These are phyloP conservation scores for Cryptosporidium canis DNA, from an alignment of 169 alveolate species.

Conservation along the genomic window DNA sequence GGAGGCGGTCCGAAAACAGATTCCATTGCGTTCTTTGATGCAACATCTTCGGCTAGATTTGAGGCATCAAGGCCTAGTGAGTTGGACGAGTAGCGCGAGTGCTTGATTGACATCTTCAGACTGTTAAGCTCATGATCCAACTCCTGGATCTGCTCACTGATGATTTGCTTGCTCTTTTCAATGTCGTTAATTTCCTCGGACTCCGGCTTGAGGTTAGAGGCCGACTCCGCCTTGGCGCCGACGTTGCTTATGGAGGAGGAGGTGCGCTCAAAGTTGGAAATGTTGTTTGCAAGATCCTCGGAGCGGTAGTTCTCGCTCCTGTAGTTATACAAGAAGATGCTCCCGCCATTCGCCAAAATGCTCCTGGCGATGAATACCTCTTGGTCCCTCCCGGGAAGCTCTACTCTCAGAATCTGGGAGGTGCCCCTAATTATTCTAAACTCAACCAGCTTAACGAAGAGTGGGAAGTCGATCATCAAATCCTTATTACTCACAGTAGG, in stretches of 20 bases:
- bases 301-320: neutral
- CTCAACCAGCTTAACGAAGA: constrained; percentile 54
- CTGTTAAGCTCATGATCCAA: constrained; percentile 34
- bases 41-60: neutral
- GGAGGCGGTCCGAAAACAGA: constrained; percentile 52
- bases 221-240: neutral
- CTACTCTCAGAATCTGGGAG: constrained; percentile 35
- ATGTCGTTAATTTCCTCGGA: neutral
- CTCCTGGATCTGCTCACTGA: constrained; percentile 30
- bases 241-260: neutral
- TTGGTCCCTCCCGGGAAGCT: constrained; percentile 39
- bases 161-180: constrained; percentile 11
- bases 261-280: neutral
- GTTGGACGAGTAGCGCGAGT: neutral
- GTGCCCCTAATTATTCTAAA: constrained; percentile 53
- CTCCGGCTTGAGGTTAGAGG: neutral
- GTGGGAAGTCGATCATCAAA: constrained; percentile 38
- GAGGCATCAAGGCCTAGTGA: neutral
- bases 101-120: neutral
- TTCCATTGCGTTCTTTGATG: constrained; percentile 1
- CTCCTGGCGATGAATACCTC: constrained; percentile 32
- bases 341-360: neutral
- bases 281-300: neutral
- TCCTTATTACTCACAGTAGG: neutral
- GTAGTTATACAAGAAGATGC: constrained; percentile 10